Conservation (phyloP, 768 basidiomycete species). For the Podaxis pistillaris region DNA sequence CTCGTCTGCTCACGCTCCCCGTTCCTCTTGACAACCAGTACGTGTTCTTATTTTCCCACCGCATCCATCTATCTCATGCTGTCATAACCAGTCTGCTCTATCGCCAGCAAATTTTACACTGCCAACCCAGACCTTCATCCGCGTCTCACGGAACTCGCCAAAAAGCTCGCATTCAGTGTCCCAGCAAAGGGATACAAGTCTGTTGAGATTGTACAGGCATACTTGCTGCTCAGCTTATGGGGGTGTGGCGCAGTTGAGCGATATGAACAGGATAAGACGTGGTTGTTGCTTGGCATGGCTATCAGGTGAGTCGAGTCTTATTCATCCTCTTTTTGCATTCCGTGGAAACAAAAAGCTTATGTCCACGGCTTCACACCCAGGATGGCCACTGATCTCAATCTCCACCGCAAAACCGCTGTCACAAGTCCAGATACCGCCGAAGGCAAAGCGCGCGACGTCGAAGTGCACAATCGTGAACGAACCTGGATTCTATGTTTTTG, state of each 20-base stretch:
- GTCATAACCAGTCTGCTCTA: slow-evolving; percentile 77
- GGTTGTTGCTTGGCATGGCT: slow-evolving; percentile 85
- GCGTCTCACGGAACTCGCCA: slow-evolving; percentile 76
- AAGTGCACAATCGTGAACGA: slow-evolving; percentile 92
- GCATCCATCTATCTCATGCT: slow-evolving; percentile 6
- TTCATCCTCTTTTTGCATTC: neutral
- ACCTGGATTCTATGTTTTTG: slow-evolving; percentile 90
- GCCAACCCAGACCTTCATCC: slow-evolving; percentile 79
- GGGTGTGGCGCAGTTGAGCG: slow-evolving; percentile 94
- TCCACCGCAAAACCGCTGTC: slow-evolving; percentile 81
- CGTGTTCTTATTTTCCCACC: slow-evolving; percentile 26
- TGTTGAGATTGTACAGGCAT: slow-evolving; percentile 95
- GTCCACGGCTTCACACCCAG: slow-evolving; percentile 34
- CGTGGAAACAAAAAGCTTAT: neutral
- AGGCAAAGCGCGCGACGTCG: slow-evolving; percentile 71
- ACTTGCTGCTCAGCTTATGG: slow-evolving; percentile 85
- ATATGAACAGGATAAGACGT: slow-evolving; percentile 95
- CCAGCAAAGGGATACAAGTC: slow-evolving; percentile 88
- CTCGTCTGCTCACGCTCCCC: slow-evolving; percentile 93
- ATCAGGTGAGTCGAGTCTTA: slow-evolving; percentile 52
- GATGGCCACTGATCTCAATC: slow-evolving; percentile 94
- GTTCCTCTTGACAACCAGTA: slow-evolving; percentile 91
- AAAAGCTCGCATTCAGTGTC: slow-evolving; percentile 85
- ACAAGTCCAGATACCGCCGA: slow-evolving; percentile 71
- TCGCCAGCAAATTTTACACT: slow-evolving; percentile 87